Evolutionary conservation across 1,284 basidiomycete species (phyloP).

Genomic region (Cerrena zonata): DNA sequence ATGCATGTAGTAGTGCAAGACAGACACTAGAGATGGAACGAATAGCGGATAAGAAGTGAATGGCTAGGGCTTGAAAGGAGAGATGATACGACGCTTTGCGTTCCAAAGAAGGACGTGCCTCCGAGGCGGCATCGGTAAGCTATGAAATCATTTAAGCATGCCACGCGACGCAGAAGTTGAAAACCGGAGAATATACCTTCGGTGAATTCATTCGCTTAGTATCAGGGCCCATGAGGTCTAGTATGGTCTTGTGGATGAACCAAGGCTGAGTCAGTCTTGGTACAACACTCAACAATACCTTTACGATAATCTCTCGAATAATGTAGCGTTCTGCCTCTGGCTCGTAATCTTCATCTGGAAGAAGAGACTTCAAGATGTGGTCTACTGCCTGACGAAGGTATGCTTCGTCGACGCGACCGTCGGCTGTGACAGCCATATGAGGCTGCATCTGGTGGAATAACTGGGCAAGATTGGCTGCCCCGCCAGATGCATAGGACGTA

Average conservation of each 20-base stretch:
- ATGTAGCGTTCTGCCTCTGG: constrained; percentile 70
- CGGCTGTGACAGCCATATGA: constrained; percentile 66
- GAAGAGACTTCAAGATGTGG: constrained; percentile 56
- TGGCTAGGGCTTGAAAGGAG: constrained; percentile 57
- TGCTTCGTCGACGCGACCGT: constrained; percentile 61
- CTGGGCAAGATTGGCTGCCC: constrained; percentile 50
- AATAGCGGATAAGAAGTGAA: constrained; percentile 65
- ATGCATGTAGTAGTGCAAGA: constrained; percentile 60
- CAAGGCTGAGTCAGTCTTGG: constrained; percentile 72
- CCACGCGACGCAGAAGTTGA: too few relatives aligned
- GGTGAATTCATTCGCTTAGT: constrained; percentile 11
- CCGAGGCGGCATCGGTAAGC: neutral
- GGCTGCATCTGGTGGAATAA: constrained; percentile 75
- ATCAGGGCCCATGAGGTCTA: constrained; percentile 53
- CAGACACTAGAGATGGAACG: constrained; percentile 65
- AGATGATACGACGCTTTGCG: constrained; percentile 26
- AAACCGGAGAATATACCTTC: constrained; percentile 11
- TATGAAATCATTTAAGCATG: too few relatives aligned
- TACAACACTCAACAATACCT: constrained; percentile 62
- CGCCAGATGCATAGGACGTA: constrained; percentile 64
- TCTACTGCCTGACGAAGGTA: constrained; percentile 76
- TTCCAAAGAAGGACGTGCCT: constrained; percentile 9
- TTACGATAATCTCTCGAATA: constrained; percentile 71
- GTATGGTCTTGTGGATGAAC: constrained; percentile 67
- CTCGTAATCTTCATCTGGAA: constrained; percentile 65